Evolutionary conservation across 2,329 filamentous ascomycete species (phyloP).

Genomic region (Pseudogymnoascus sp.): DNA sequence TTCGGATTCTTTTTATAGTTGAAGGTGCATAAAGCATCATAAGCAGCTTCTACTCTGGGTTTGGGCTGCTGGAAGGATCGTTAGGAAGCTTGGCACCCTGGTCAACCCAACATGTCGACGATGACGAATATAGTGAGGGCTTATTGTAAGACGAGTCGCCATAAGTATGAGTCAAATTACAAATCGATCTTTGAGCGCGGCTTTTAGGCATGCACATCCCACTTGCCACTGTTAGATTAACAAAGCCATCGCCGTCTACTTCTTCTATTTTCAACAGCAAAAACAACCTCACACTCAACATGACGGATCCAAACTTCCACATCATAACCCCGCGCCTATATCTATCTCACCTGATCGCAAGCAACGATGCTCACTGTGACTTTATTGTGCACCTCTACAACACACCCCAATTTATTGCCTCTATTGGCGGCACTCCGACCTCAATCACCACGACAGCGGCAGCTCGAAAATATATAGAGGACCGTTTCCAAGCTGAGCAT

Average conservation of each 20-base stretch:
- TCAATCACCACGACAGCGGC: slow-evolving; percentile 18
- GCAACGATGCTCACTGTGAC: slow-evolving; percentile 23
- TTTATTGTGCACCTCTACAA: slow-evolving; percentile 26
- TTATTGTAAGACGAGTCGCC: background rate
- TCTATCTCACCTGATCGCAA: slow-evolving; percentile 20
- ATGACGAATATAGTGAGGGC: background rate
- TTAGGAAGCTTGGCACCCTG: background rate
- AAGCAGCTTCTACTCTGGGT: background rate
- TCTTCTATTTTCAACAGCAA: background rate
- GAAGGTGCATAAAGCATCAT: background rate
- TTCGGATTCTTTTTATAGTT: background rate
- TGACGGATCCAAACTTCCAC: slow-evolving; percentile 21
- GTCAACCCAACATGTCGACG: background rate
- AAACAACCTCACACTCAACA: slow-evolving; percentile 7
- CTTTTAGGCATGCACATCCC: background rate
- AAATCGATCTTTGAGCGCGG: background rate
- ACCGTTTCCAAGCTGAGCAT: slow-evolving; percentile 16
- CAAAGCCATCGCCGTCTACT: background rate
- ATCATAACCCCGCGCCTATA: slow-evolving; percentile 24
- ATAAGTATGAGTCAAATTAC: background rate
- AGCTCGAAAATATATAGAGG: slow-evolving; percentile 17
- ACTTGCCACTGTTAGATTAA: background rate
- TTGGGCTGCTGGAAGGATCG: background rate
- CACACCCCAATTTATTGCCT: slow-evolving; percentile 20
- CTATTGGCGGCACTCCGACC: slow-evolving; percentile 15